Conservation (phyloP, 2,329 filamentous ascomycete genomes). For the Esteya vermicola region DNA sequence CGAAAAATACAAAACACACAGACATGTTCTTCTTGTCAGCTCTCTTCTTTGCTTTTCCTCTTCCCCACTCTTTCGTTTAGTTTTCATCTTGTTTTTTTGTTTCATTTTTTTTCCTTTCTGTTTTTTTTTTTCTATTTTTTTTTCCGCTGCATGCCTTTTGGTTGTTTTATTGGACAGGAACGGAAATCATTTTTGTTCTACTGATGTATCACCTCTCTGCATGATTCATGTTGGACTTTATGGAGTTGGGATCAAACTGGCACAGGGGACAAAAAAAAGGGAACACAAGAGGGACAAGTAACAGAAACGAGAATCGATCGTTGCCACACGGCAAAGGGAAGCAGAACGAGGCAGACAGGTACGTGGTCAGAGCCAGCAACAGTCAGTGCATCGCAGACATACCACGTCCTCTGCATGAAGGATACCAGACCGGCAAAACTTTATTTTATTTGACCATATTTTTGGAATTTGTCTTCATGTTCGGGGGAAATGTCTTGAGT, state of each 20-base stretch:
- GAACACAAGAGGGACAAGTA: no score
- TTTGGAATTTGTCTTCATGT: no score
- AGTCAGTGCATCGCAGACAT: not conserved
- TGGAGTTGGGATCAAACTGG: conserved; percentile 15
- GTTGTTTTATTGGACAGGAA: conserved; percentile 1
- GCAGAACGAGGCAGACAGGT: not conserved
- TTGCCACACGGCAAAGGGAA: conserved; percentile 11
- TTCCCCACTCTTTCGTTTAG: not conserved
- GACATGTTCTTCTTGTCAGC: not conserved
- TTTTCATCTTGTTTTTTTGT: not conserved
- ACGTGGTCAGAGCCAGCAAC: no score
- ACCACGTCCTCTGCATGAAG: not conserved
- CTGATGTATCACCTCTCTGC: no score
- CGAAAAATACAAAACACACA: not conserved
- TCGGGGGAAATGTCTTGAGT: no score
- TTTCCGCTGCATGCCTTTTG: conserved; percentile 1
- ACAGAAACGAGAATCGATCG: conserved; percentile 10
- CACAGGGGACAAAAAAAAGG: no score
- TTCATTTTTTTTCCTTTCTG: not conserved
- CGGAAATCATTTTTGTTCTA: no score
- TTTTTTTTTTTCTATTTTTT: not conserved
- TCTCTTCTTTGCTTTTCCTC: not conserved
- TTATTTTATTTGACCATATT: no score
- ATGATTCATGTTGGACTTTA: conserved; percentile 11
- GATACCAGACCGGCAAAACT: no score